Base-by-base conservation (phyloP, 2,329 filamentous ascomycete genomes). In the Pseudogymnoascus sp. region DNA sequence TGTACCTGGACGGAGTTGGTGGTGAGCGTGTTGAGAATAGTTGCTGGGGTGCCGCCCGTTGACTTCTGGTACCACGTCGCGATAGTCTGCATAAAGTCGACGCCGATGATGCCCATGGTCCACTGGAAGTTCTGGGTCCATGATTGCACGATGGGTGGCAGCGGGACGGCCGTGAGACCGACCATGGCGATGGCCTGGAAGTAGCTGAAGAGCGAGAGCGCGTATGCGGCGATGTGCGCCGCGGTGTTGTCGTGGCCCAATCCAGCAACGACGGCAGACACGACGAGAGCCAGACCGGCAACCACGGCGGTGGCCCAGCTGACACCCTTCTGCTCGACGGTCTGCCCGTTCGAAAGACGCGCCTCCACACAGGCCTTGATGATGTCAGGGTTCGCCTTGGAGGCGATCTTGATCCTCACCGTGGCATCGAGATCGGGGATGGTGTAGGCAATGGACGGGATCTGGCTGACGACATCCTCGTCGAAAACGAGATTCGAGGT, bases 71-170 rank as follows among this genome's bases (percentile, higher is more conserved):
- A 97, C 93, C 93, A 97, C 37, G 92, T 96, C 66, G 91, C 90
- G 72, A 96, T 90, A 59, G 81, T 81, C 78, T 97, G 91, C 78
- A 97, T 84, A 75, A 96, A 97, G n/a, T 80, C 81, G 44, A 97
- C 82, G 61, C 85, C 84, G 71, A 97, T 96, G 70, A 97, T 92
- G 70, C 93, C 93, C 91, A 97, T 95, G 72, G 89, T 96, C 93
- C 93, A 97, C 74, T 96, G 90, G 78, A 97, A 97, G 77, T 97
- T 93, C 77, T 97, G 93, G 1, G 93, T 96, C 93, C 93, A 97
- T 0, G 93, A 84, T 71, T 90, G 83, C 62, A 96, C 93, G 65
- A 96, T 90, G 0, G 93, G 93, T 8, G 93, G 93, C 62, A 96
- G 83, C 53, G 82, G 81, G 13, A 97, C 88, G 19, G 88, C 85